Conservation (phyloP, 1,284 basidiomycete species). For the Sporisorium sorghi region DNA sequence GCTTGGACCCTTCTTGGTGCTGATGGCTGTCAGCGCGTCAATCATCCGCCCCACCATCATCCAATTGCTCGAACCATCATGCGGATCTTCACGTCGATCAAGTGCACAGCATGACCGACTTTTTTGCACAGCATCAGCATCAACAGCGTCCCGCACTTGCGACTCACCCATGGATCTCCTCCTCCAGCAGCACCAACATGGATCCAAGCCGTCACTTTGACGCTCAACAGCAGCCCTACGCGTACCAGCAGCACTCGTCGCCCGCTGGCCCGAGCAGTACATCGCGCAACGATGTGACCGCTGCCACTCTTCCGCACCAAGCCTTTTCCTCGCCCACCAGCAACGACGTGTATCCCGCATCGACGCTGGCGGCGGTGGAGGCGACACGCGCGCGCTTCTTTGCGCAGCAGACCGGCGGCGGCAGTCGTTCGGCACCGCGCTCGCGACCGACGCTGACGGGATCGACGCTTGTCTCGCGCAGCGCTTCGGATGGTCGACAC, state of each 20-base stretch:
- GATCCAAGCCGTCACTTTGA: not conserved
- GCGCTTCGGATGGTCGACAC: not conserved
- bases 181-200: not conserved
- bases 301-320: slow-evolving; percentile 19
- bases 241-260: slow-evolving; percentile 9
- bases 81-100: not conserved
- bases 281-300: not conserved
- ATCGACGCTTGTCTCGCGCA: slow-evolving; percentile 1
- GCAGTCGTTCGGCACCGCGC: not conserved
- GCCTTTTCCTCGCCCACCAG: slow-evolving; percentile 29
- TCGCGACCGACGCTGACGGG: slow-evolving; percentile 18
- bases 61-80: not conserved
- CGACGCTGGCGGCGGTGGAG: slow-evolving; percentile 33
- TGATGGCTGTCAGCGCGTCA: not conserved
- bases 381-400: slow-evolving; percentile 38
- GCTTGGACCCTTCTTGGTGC: slow-evolving; percentile 28
- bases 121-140: slow-evolving; percentile 15
- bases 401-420: slow-evolving; percentile 17
- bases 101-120: slow-evolving; percentile 14
- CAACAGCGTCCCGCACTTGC: not conserved
- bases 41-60: slow-evolving; percentile 11
- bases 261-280: slow-evolving; percentile 13
- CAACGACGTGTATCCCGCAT: slow-evolving; percentile 27
- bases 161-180: not conserved
- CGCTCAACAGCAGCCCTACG: not conserved